These are phyloP conservation scores for Mucor lusitanicus DNA, from an alignment of 371 early-diverging fungal genomes.

Conservation along the genomic window DNA sequence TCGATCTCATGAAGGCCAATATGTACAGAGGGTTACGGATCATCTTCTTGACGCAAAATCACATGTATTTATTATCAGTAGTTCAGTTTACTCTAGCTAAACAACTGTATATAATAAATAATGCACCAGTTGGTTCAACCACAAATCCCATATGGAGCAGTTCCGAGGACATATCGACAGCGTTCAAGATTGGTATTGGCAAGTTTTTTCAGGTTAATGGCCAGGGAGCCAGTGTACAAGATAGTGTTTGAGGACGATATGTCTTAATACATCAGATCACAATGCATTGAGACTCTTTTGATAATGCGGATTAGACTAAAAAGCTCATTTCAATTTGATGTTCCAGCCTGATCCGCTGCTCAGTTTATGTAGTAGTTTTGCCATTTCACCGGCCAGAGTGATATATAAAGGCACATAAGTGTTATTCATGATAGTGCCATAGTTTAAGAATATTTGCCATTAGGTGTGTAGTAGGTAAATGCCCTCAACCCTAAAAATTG, in stretches of 20 bases:
- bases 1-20: slow-evolving; percentile 36
- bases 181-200: slow-evolving; percentile 25
- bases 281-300: slow-evolving; percentile 41
- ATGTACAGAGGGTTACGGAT: slow-evolving; percentile 42
- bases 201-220: slow-evolving; percentile 37
- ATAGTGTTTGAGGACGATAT: slow-evolving; percentile 13
- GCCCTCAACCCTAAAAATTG: too few relatives aligned
- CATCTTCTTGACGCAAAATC: slow-evolving; percentile 41
- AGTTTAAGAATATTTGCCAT: slow-evolving; percentile 22
- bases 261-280: slow-evolving; percentile 25
- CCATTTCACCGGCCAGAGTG: slow-evolving; percentile 32
- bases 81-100: slow-evolving; percentile 23
- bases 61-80: not conserved
- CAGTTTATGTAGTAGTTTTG: slow-evolving; percentile 38
- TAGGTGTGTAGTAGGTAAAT: too few relatives aligned
- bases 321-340: slow-evolving; percentile 21
- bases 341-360: slow-evolving; percentile 35
- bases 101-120: slow-evolving; percentile 26
- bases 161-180: slow-evolving; percentile 25
- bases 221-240: slow-evolving; percentile 29
- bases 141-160: slow-evolving; percentile 18
- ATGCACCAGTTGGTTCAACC: slow-evolving; percentile 9
- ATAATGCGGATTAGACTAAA: slow-evolving; percentile 42
- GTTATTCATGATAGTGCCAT: slow-evolving; percentile 27
- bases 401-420: slow-evolving; percentile 15